A percentile compares a stretch with the other conserved stretches of the same genome.
Conservation (phyloP, 2,329 filamentous ascomycete species). For the Venturia asperata region DNA sequence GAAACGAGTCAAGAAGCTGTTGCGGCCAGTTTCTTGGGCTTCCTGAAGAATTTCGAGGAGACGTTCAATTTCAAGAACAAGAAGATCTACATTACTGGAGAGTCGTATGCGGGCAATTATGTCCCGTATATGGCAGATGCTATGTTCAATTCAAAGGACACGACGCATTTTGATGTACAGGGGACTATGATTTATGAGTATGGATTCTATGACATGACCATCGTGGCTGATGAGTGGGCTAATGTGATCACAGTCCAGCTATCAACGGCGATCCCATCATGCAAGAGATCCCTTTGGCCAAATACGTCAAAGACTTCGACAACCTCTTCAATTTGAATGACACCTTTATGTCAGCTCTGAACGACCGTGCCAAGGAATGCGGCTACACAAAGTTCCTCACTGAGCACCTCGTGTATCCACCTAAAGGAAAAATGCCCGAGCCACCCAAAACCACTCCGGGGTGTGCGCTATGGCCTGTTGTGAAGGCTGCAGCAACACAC, state of each 20-base stretch:
- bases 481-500: conserved; percentile 40
- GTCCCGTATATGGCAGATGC: conserved; percentile 66
- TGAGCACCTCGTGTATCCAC: conserved; percentile 61
- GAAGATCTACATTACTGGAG: conserved; percentile 67
- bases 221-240: background rate
- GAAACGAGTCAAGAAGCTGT: conserved; percentile 61
- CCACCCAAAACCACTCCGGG: conserved; percentile 42
- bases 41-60: conserved; percentile 71
- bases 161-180: conserved; percentile 58
- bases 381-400: conserved; percentile 56
- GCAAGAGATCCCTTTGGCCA: conserved; percentile 42
- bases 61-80: conserved; percentile 59
- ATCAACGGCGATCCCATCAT: conserved; percentile 13
- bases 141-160: conserved; percentile 63
- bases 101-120: conserved; percentile 58
- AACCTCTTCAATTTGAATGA: conserved; percentile 58
- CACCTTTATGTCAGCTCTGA: conserved; percentile 47
- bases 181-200: conserved; percentile 64
- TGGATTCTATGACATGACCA: background rate
- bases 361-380: conserved; percentile 48
- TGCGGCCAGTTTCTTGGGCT: conserved; percentile 65
- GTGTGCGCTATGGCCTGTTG: conserved; percentile 54
- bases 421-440: conserved; percentile 51
- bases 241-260: background rate
- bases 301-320: conserved; percentile 55